These are phyloP conservation scores for Calocera viscosa DNA, from an alignment of 768 basidiomycete species.

Conservation along the genomic window DNA sequence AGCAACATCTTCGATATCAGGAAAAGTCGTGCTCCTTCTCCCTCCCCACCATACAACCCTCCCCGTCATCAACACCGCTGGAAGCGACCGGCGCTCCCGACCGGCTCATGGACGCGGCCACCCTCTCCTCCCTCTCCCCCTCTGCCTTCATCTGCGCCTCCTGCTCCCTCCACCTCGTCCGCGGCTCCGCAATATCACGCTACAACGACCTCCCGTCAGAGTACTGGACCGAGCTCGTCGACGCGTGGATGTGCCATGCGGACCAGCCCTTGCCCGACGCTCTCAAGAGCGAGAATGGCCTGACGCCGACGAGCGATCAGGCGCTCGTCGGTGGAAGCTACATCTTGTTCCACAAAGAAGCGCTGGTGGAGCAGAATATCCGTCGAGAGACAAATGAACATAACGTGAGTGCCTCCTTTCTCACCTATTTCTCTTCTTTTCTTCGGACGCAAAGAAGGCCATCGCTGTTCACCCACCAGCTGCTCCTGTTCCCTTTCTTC, in stretches of 20 bases:
- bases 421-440: constrained; percentile 13
- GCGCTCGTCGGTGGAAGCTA: constrained; percentile 87
- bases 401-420: constrained; percentile 41
- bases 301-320: constrained; percentile 63
- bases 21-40: constrained; percentile 10
- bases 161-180: constrained; percentile 60
- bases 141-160: constrained; percentile 63
- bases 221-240: constrained; percentile 93
- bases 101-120: constrained; percentile 52
- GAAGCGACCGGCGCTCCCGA: not conserved
- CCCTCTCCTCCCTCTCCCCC: constrained; percentile 43
- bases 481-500: constrained; percentile 31
- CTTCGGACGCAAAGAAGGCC: constrained; percentile 85
- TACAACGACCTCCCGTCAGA: constrained; percentile 89
- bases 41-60: constrained; percentile 22
- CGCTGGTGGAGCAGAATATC: constrained; percentile 41
- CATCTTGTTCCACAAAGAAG: constrained; percentile 57
- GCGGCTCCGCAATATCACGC: constrained; percentile 35
- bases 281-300: constrained; percentile 46
- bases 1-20: constrained; percentile 44
- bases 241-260: constrained; percentile 95
- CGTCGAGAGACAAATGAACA: constrained; percentile 25
- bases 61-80: constrained; percentile 24
- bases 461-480: constrained; percentile 59
- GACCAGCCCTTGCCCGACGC: constrained; percentile 70